Conservation (phyloP, 83 land plant species). For the Diphasiastrum complanatum region DNA sequence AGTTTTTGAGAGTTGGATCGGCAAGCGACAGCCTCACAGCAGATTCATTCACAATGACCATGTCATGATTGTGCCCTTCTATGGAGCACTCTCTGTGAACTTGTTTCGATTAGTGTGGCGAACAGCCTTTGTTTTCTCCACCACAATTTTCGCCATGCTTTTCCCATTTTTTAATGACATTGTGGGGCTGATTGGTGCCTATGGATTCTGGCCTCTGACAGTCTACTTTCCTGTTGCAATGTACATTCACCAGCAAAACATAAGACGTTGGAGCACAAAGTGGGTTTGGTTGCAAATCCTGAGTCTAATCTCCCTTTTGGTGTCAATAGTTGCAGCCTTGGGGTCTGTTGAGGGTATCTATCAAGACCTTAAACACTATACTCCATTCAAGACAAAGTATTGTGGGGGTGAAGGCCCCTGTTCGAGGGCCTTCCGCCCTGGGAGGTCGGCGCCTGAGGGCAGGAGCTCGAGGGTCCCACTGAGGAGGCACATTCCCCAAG, state of each 20-base stretch:
- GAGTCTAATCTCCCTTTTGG: conserved; percentile 22
- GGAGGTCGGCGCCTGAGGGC: no score
- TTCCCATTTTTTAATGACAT: conserved; percentile 43
- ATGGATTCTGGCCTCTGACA: conserved; percentile 38
- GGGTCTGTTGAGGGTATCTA: conserved; percentile 36
- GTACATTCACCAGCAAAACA: conserved; percentile 28
- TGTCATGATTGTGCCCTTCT: not conserved
- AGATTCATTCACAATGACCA: not conserved
- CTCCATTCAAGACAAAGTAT: conserved; percentile 28
- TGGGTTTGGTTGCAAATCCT: conserved; percentile 30
- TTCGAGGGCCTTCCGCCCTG: no score
- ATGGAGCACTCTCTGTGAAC: conserved; percentile 13
- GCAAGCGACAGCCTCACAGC: conserved; percentile 11
- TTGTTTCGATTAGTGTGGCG: conserved; percentile 28
- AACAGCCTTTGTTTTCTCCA: conserved; percentile 23
- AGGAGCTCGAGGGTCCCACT: no score
- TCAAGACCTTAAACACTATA: conserved; percentile 16
- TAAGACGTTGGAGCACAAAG: conserved; percentile 19
- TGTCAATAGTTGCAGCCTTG: conserved; percentile 25
- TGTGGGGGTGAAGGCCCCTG: no score
- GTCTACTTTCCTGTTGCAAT: conserved; percentile 40
- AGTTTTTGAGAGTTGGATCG: conserved; percentile 18
- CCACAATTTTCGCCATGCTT: conserved; percentile 40
- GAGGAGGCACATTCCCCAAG: no score
- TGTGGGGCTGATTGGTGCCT: conserved; percentile 39